Base-by-base conservation (phyloP, 2,329 filamentous ascomycete species). In the Xylariaceae sp. region DNA sequence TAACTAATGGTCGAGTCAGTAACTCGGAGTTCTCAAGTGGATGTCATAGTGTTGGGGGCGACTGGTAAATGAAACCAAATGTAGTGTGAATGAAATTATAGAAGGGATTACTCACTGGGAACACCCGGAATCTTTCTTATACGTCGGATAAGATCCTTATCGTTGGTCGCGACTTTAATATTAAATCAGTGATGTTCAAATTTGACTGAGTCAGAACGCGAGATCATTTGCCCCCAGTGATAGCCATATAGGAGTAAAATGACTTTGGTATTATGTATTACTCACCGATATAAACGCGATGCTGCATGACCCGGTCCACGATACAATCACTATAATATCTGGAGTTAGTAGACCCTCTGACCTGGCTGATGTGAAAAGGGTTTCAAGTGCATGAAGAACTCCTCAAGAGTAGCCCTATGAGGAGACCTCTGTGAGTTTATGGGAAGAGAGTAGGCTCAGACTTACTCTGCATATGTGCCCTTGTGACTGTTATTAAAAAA, bases 81-180 rank as follows among this genome's bases (percentile, higher is more conserved):
- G 19, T 46, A 6, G 14, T n/a, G 8, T 46, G 5, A 21, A 29
- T 36, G 16, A 17, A 16, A 23, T 12, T 26, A 21, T n/a, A 34
- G 14, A 40, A 17, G 34, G 7, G 14, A 21, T n/a, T 12, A 53
- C 61, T 44, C 17, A 63, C 61, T 86, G 23, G 88, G 88, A 55
- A 90, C 87, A 74, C 82, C 81, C 3, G 76, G 75, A 26, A 95
- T 86, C 78, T 96, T 97, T 62, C 93, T 82, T 67, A 96, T 82
- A 55, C 93, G 81, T 70, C 92, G 82, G 78, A 96, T 95, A 58
- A 96, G 76, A 66, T 92, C 90, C 65, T 90, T 83, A 82, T 84
- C 81, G 63, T 85, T 82, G 44, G 82, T 92, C 24, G 87, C 90
- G 43, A 92, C 88, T 67, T 8, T 21, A 31, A 17, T 9, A 26